Evolutionary conservation across 495 filamentous ascomycete species (phyloP), one percentile per base, ranked within the genome.

Genomic region (Talaromyces proteolyticus): DNA sequence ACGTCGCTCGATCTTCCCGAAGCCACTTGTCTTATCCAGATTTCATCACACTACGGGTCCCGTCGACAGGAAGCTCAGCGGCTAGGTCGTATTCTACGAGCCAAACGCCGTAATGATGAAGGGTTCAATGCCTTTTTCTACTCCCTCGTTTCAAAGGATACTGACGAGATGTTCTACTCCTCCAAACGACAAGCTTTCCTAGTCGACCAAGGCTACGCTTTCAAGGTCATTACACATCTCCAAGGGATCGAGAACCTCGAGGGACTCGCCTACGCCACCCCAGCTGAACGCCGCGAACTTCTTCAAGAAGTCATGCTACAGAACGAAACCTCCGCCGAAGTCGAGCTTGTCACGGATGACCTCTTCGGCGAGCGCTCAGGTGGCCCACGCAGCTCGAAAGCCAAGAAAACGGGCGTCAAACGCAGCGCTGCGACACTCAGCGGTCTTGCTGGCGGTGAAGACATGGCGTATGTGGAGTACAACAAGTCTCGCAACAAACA

Each of bases 71-170:
- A 99, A 65, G 93, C 93, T 0, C 93, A 99, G 61, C 84, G 93
- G 2, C 78, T 99, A 1, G 93, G 93, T 10, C 86, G 93, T 29
- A 99, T 99, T 59, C 84, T 99, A 10, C 81, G 93, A 60, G 93
- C 93, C 18, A 99, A 99, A 66, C 84, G 93, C 25, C 77, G 94
- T 53, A 97, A 96, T 60, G 93, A 99, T 67, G 93, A 97, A 66
- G 94, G 94, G 17, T 99, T 99, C 70, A 99, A 99, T 68, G 93
- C 93, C 0, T 99, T 99, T 71, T 99, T 99, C 71, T 99, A 99
- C 69, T 93, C 89, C 0, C 77, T 99, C 4, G 93, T 99, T 24
- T 93, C 88, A 8, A 96, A 96, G 65, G 93, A 97, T 65, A 99
- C 93, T 2, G 81, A 89, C 46, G 93, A 99, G 69, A 97, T 99